Conservation (phyloP, 768 basidiomycete genomes). For the Hericium coralloides region DNA sequence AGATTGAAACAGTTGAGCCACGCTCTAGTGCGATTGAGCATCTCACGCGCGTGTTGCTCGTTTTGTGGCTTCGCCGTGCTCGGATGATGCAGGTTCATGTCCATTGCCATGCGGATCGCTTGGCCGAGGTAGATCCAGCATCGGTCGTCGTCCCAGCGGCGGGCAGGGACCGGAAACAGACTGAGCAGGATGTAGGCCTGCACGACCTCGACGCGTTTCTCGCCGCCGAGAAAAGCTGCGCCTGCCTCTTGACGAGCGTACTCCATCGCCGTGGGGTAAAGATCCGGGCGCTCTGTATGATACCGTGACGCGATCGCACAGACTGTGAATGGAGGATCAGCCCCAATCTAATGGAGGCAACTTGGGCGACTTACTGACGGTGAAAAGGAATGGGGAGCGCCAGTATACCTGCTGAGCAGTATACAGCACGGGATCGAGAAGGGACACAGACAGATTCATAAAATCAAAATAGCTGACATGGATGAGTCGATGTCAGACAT, state of each 20-base stretch:
- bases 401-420: constrained; percentile 75
- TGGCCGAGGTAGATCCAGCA: constrained; percentile 86
- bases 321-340: constrained; percentile 32
- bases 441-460: constrained; percentile 74
- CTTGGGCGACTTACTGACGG: constrained; percentile 59
- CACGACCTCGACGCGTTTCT: constrained; percentile 77
- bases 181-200: constrained; percentile 76
- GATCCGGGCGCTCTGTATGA: constrained; percentile 52
- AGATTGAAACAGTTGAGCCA: constrained; percentile 92
- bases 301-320: constrained; percentile 86
- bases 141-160: constrained; percentile 83
- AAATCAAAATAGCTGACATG: constrained; percentile 39
- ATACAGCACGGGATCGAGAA: constrained; percentile 78
- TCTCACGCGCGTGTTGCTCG: constrained; percentile 77
- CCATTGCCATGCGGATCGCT: constrained; percentile 80
- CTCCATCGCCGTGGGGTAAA: constrained; percentile 64
- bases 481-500: not conserved
- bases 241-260: constrained; percentile 72
- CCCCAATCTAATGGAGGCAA: not conserved
- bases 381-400: constrained; percentile 88
- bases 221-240: constrained; percentile 61
- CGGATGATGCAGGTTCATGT: constrained; percentile 83
- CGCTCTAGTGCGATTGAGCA: constrained; percentile 82
- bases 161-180: constrained; percentile 64
- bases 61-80: constrained; percentile 63